Evolutionary conservation across 2,329 filamentous ascomycete genomes (phyloP).

Genomic region (Colletotrichum lini): DNA sequence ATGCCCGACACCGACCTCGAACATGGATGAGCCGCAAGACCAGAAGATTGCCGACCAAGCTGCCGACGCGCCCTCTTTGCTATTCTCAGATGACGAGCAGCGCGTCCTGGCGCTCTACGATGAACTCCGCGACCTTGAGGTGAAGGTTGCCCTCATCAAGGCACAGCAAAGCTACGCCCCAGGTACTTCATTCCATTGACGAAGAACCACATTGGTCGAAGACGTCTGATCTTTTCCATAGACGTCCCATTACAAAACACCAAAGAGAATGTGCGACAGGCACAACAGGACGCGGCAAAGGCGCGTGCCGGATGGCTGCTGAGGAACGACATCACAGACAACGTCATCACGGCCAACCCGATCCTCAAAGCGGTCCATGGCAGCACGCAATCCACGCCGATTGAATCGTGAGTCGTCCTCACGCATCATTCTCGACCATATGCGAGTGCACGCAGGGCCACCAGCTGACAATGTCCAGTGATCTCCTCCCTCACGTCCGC

Average conservation of each 20-base stretch:
- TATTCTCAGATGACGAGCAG: constrained; percentile 77
- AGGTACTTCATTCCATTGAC: constrained; percentile 48
- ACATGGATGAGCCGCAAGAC: constrained; percentile 47
- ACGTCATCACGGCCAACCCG: constrained; percentile 80
- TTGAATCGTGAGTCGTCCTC: constrained; percentile 71
- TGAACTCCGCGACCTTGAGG: constrained; percentile 76
- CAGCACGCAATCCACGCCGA: constrained; percentile 72
- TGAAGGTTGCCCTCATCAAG: constrained; percentile 78
- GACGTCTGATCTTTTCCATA: constrained; percentile 6
- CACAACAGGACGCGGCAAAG: constrained; percentile 77
- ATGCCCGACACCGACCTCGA: constrained; percentile 20
- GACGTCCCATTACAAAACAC: constrained; percentile 16
- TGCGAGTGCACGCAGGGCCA: no score
- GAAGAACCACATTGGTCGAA: no score
- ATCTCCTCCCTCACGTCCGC: constrained; percentile 76
- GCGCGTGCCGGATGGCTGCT: constrained; percentile 79
- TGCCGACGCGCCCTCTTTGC: constrained; percentile 58
- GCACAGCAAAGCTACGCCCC: constrained; percentile 58
- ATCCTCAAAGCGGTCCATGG: constrained; percentile 83
- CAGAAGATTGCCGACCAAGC: constrained; percentile 41
- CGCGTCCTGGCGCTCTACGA: constrained; percentile 79
- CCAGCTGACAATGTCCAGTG: constrained; percentile 60
- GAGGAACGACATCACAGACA: constrained; percentile 77
- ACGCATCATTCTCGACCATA: background rate
- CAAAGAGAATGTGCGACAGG: constrained; percentile 59